Percentiles rank a stretch among this genome's conserved stretches.
Conservation (phyloP, 768 basidiomycete genomes). For the Galerina marginata region DNA sequence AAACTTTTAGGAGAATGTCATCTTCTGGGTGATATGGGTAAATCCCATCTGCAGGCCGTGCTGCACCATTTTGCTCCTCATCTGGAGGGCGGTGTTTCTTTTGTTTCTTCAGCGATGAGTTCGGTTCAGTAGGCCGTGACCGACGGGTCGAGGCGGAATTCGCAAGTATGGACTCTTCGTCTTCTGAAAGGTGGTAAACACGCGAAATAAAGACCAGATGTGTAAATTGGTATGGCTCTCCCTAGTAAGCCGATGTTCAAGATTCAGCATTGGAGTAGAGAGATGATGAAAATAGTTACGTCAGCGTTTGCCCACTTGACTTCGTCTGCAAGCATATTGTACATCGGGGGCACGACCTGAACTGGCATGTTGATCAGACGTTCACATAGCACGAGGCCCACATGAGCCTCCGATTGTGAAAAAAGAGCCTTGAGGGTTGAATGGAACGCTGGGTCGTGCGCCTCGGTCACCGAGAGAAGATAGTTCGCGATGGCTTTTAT, state of each 20-base stretch:
- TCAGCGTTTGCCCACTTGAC: slow-evolving; percentile 73
- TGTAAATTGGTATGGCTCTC: slow-evolving; percentile 71
- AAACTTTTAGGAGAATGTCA: slow-evolving; percentile 68
- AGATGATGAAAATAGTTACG: slow-evolving; percentile 42
- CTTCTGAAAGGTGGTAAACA: slow-evolving; percentile 73
- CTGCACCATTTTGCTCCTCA: slow-evolving; percentile 19
- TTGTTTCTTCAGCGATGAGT: slow-evolving; percentile 42
- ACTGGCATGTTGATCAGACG: slow-evolving; percentile 95
- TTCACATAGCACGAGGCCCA: slow-evolving; percentile 88
- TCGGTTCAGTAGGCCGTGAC: slow-evolving; percentile 16
- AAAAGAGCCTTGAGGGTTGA: slow-evolving; percentile 59
- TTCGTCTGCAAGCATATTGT: slow-evolving; percentile 86
- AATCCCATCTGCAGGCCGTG: slow-evolving; percentile 51
- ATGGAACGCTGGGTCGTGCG: slow-evolving; percentile 54
- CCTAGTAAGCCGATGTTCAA: slow-evolving; percentile 32
- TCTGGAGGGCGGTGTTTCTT: slow-evolving; percentile 41
- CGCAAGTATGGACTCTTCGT: slow-evolving; percentile 64
- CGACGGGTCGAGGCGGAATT: slow-evolving; percentile 42
- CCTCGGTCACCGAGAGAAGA: slow-evolving; percentile 63
- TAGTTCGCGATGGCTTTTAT: slow-evolving; percentile 76
- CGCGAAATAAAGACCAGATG: slow-evolving; percentile 81
- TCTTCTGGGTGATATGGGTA: slow-evolving; percentile 91
- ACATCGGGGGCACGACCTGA: slow-evolving; percentile 91
- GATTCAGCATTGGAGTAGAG: neutral
- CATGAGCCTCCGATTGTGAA: slow-evolving; percentile 54